These are phyloP conservation scores for Alternaria brassicae DNA, from an alignment of 2,329 filamentous ascomycete genomes.

Conservation along the genomic window DNA sequence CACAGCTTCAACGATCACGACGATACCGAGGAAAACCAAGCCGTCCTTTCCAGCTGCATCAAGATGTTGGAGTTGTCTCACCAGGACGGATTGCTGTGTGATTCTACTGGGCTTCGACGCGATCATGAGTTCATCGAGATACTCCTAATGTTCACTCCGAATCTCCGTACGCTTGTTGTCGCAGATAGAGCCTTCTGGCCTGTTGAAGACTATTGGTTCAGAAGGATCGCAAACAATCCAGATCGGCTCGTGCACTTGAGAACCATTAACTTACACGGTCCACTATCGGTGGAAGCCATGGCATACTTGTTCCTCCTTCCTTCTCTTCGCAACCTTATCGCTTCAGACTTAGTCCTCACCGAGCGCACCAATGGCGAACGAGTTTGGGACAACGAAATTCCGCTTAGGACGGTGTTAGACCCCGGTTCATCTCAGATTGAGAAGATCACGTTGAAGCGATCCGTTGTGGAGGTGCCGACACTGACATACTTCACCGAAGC, in stretches of 20 bases:
- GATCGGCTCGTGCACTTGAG: neutral
- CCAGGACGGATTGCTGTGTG: neutral
- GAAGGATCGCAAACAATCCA: neutral
- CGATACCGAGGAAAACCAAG: neutral
- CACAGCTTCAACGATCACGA: neutral
- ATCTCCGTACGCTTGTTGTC: constrained; percentile 4
- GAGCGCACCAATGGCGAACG: neutral
- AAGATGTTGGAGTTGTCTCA: neutral
- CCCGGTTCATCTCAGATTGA: neutral
- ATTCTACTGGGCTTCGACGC: neutral
- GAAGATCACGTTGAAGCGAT: constrained; percentile 9
- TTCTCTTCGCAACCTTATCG: constrained; percentile 2
- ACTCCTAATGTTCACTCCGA: constrained; percentile 6
- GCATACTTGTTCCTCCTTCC: constrained; percentile 13
- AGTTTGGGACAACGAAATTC: constrained; percentile 4
- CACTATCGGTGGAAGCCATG: constrained; percentile 6
- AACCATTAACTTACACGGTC: constrained; percentile 7
- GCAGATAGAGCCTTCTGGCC: constrained; percentile 4
- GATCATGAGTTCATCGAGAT: constrained; percentile 4
- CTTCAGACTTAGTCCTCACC: constrained; percentile 2
- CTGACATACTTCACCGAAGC: constrained; percentile 6
- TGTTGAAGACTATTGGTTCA: constrained; percentile 7
- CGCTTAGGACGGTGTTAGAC: constrained; percentile 5
- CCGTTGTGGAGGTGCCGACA: constrained; percentile 1
- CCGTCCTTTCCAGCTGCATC: neutral